Evolutionary conservation across 2,329 filamentous ascomycete genomes (phyloP), one percentile per base, ranked within the genome.

Genomic region (Periconia macrospinosa): DNA sequence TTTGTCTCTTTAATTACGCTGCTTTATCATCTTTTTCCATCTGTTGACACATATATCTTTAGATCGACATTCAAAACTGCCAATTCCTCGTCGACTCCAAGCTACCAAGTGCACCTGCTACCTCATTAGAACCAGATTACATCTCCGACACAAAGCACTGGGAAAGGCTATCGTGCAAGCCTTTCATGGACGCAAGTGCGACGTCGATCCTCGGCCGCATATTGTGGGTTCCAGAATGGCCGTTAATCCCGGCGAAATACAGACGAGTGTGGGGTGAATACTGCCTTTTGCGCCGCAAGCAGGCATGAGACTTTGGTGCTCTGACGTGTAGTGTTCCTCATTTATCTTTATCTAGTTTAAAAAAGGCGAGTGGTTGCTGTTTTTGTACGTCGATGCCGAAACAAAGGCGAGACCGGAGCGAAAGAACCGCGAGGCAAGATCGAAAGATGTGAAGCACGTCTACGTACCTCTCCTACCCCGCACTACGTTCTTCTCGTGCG

Each of bases 31-130:
- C n/a, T n/a, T n/a, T n/a, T n/a, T n/a, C n/a, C 40, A 20, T 10
- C 14, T 47, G 51, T 63, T 72, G 44, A 68, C 47, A 15, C 27
- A 15, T n/a, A n/a, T n/a, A n/a, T 47, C 20, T n/a, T 20, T 52
- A 86, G 83, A 80, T 86, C 35, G 86, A 93, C 55, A 76, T 95
- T 42, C 79, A 81, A 27, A 80, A 85, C 50, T 99, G 94, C 73
- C 81, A 85, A 9, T 97, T 95, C 73, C 70, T 99, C 5, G 87
- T 97, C 15, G 94, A 99, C 71, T 95, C 91, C 0, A 87, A 89
- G 56, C 91, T 93, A 64, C 86, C 89, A 0, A 77, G 78, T 30
- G 78, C 78, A 15, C 63, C 72, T 33, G 63, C 83, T 68, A 88
- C 91, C 1, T 79, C 82, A 0, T 81, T 87, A 11, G 92, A 99